Conservation (phyloP, 768 basidiomycete species). For the Cyathus striatus region DNA sequence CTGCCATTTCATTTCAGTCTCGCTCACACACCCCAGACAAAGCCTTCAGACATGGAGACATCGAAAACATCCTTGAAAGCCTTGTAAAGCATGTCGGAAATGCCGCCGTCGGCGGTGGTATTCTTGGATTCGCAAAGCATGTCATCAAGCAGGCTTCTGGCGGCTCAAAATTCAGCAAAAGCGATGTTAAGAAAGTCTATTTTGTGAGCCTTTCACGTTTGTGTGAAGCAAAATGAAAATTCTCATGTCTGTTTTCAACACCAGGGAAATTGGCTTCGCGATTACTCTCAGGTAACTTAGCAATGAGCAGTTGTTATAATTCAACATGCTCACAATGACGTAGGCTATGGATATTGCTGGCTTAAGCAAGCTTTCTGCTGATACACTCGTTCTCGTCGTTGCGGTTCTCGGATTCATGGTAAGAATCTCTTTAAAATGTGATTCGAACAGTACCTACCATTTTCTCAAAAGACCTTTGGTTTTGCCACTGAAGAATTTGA, state of each 20-base stretch:
- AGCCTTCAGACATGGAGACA: slow-evolving; percentile 75
- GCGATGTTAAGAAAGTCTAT: slow-evolving; percentile 66
- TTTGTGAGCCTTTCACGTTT: slow-evolving; percentile 50
- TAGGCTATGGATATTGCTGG: slow-evolving; percentile 72
- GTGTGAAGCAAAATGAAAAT: too few relatives aligned
- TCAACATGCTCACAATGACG: too few relatives aligned
- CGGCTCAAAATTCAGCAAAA: slow-evolving; percentile 55
- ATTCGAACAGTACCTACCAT: not conserved
- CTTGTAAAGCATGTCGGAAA: slow-evolving; percentile 52
- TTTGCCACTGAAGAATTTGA: slow-evolving; percentile 65
- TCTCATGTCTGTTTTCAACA: too few relatives aligned
- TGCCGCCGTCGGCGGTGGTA: slow-evolving; percentile 36
- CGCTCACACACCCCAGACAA: slow-evolving; percentile 36
- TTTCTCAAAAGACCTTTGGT: slow-evolving; percentile 49
- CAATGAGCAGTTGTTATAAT: too few relatives aligned
- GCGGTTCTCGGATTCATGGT: slow-evolving; percentile 58
- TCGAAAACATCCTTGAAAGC: slow-evolving; percentile 62
- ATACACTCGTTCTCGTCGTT: slow-evolving; percentile 58
- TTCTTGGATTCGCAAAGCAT: slow-evolving; percentile 47
- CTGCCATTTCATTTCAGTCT: slow-evolving; percentile 1
- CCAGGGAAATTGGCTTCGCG: slow-evolving; percentile 68
- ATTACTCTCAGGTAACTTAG: slow-evolving; percentile 63
- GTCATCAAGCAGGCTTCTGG: slow-evolving; percentile 39
- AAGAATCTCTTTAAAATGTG: not conserved
- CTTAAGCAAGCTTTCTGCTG: slow-evolving; percentile 56